Percentiles rank a stretch among this genome's conserved stretches.
Evolutionary conservation across 2,329 filamentous ascomycete species (phyloP).

Genomic region (Penicillium sp.): DNA sequence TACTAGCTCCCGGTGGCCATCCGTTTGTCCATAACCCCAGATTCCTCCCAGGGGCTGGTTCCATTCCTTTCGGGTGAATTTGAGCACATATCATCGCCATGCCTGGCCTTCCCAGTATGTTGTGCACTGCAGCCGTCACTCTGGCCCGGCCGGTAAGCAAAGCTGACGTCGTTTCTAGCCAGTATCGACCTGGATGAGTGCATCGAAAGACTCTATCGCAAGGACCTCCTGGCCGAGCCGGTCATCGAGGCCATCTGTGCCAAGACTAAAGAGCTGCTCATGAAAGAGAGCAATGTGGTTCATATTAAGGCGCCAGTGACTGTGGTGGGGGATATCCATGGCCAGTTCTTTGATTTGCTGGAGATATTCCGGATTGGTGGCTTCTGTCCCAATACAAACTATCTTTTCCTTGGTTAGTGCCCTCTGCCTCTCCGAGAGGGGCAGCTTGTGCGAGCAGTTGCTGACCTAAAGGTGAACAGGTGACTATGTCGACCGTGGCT

Average conservation of each 20-base stretch:
- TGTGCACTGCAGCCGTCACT: not conserved
- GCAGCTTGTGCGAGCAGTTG: not conserved
- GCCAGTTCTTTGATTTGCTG: slow-evolving; percentile 97
- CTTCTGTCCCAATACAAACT: slow-evolving; percentile 96
- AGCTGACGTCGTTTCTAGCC: slow-evolving; percentile 50
- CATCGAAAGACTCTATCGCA: slow-evolving; percentile 93
- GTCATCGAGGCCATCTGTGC: slow-evolving; percentile 99
- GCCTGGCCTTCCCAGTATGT: slow-evolving; percentile 45
- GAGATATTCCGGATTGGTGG: slow-evolving; percentile 99
- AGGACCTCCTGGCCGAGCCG: slow-evolving; percentile 92
- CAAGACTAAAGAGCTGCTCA: slow-evolving; percentile 96
- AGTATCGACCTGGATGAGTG: slow-evolving; percentile 98
- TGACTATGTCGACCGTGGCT: slow-evolving; percentile 95
- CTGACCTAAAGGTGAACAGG: slow-evolving; percentile 50
- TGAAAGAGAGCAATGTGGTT: slow-evolving; percentile 99
- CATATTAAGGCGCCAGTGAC: slow-evolving; percentile 94
- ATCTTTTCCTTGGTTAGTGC: slow-evolving; percentile 81
- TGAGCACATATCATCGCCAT: slow-evolving; percentile 27
- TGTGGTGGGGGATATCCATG: slow-evolving; percentile 96
- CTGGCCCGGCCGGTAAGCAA: not conserved
- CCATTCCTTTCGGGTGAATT: not conserved
- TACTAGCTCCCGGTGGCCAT: not conserved
- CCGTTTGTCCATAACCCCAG: not conserved
- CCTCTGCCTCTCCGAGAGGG: not conserved
- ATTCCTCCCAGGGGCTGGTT: not conserved